Base-by-base conservation (phyloP, 306 rosid species). In the Acacia crassicarpa region DNA sequence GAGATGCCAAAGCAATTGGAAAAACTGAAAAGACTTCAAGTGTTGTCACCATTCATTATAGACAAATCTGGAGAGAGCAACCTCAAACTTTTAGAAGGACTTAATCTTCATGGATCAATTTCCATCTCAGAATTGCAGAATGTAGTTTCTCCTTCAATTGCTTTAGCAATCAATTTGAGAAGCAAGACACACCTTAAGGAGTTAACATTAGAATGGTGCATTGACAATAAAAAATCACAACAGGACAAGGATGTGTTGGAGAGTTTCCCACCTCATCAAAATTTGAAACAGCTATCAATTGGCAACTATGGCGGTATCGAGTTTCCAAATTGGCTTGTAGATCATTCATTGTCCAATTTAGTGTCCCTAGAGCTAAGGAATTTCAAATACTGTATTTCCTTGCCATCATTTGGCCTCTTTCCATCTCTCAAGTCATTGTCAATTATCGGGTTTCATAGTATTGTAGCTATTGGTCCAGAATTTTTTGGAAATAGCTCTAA, bases 101-200 rank as follows among this genome's bases (percentile, higher is more conserved):
- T 81, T 4, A 22, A 38, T 19, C 76, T 81, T 53, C 9, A 4
- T 0, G 76, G 80, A 20, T 12, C 40, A 1, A 2, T 75, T 11
- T 41, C 84, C 38, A 51, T 81, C 17, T 40, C 5, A 19, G 27
- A 65, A 15, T 12, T 81, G 22, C 76, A 81, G 6, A 81, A 81
- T 67, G 49, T 81, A 17, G 38, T 11, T 2, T 1, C 27, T 75
- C 58, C 80, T 0, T 4, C 2, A 8, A 63, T 13, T 25, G 61
- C 71, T 17, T 11, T 0, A 11, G 30, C 27, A 3, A 48, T 25
- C n/a, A 30, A 56, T 45, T 53, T 81, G 59, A 53, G 44, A 38
- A 46, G 54, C 0, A 75, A 75, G 40, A 9, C 12, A 0, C 9
- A 11, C 61, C 25, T 81, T 1, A 20, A 41, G 46, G 23, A 40